Base-by-base conservation (phyloP, 139 green algal genomes). In the Picochlorum sp. region DNA sequence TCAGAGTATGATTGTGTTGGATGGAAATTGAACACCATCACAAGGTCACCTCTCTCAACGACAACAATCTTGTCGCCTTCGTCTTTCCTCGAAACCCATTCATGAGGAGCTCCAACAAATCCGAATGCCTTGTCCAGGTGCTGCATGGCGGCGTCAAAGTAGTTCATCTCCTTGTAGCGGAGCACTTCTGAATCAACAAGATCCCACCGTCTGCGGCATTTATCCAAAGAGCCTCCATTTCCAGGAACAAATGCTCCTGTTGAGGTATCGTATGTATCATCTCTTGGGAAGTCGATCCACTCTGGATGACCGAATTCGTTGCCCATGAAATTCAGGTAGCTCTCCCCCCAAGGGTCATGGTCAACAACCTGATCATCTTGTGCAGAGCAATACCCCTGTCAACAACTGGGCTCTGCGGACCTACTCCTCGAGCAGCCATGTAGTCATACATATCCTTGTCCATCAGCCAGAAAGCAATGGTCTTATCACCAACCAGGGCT, bases 1-100 rank as follows among this genome's bases (percentile, higher is more conserved):
- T 96, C 84, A 13, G 74, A 87, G 85, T 86, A 99, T 30, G 73
- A 87, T 49, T 90, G 83, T 34, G 65, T 81, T 47, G 85, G 92
- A 81, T 99, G 90, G 82, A 96, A 97, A 85, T 99, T 99, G 86
- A 98, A 98, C 10, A 98, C 92, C 62, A 98, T 93, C 24, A 99
- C 79, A 28, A 97, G 81, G 72, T 97, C 92, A 69, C 71, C 72
- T 7, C 88, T 79, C 85, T 99, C 93, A 49, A 85, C 82, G 38
- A 97, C 87, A 16, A 99, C 83, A 34, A 98, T 16, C 83, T 97
- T 97, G 85, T 98, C 92, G 16, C 72, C 75, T 77, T 96, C 88
- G 62, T 95, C 83, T 79, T 90, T 87, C 60, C 81, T 72, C 47
- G 67, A 83, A 3, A 92, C 65, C 62, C 77, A 97, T 57, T 80